A percentile compares a stretch with the other conserved stretches of the same genome.
phyloP scores from a whole-genome alignment of 768 basidiomycete genomes.

The Auricularia sp. region DNA sequence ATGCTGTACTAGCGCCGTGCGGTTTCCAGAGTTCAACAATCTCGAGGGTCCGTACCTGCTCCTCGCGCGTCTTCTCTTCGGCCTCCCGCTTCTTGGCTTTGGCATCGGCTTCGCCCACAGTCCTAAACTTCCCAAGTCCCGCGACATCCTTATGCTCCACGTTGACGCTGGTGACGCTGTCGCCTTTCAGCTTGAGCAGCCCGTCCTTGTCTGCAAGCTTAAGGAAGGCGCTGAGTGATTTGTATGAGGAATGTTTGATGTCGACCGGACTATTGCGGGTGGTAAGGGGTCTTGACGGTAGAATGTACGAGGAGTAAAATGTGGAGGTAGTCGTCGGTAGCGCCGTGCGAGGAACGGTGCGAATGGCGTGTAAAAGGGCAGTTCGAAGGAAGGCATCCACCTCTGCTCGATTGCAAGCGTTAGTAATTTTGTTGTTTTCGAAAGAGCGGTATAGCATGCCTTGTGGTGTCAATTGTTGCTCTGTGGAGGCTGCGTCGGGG shows the following conservation, averaged over 20 bases:
- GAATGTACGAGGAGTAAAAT: conserved; percentile 66
- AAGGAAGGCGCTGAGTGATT: conserved; percentile 73
- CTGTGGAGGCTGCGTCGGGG: too few species aligned
- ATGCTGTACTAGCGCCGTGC: conserved; percentile 37
- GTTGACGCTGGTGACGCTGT: conserved; percentile 35
- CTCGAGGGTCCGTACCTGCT: conserved; percentile 37
- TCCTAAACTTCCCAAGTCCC: conserved; percentile 41
- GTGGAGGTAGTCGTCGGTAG: conserved; percentile 71
- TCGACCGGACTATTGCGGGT: conserved; percentile 36
- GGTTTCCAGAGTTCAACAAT: conserved; percentile 74
- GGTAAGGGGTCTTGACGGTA: conserved; percentile 60
- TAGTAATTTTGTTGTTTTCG: too few species aligned
- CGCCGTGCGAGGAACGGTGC: conserved; percentile 35
- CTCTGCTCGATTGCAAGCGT: conserved; percentile 24
- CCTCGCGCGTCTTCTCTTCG: conserved; percentile 33
- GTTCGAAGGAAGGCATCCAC: conserved; percentile 46
- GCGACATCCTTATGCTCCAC: conserved; percentile 45
- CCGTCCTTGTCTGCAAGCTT: conserved; percentile 66
- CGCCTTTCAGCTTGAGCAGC: conserved; percentile 55
- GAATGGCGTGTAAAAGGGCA: conserved; percentile 59
- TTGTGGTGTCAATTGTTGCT: neutral
- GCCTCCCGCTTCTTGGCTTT: conserved; percentile 52
- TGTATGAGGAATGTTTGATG: conserved; percentile 71
- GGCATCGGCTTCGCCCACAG: conserved; percentile 55
- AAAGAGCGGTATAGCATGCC: neutral